A percentile compares a stretch with the other conserved stretches of the same genome.
These are phyloP conservation scores for Penicillium brevicompactum DNA, from an alignment of 2,329 filamentous ascomycete genomes.

Conservation along the genomic window DNA sequence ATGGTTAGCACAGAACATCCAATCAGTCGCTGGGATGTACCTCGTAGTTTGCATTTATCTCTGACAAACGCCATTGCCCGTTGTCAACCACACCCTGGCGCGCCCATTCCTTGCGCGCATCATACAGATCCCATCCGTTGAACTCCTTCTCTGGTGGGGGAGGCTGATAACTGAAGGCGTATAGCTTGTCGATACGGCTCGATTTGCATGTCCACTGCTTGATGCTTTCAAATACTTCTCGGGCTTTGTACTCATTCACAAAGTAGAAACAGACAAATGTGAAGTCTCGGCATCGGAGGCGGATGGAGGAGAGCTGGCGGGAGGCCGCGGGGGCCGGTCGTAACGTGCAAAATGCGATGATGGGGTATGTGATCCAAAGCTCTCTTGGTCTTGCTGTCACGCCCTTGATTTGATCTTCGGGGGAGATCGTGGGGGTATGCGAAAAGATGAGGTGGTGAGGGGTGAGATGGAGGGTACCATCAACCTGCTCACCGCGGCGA, in stretches of 20 bases:
- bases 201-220: conserved; percentile 78
- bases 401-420: conserved; percentile 44
- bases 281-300: conserved; percentile 89
- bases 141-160: conserved; percentile 71
- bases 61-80: conserved; percentile 82
- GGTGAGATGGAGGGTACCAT: conserved; percentile 64
- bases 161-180: conserved; percentile 84
- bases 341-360: conserved; percentile 79
- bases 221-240: conserved; percentile 86
- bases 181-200: conserved; percentile 81
- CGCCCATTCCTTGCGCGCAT: conserved; percentile 80
- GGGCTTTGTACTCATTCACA: conserved; percentile 68
- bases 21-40: conserved; percentile 38
- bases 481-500: conserved; percentile 57
- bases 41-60: conserved; percentile 84
- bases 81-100: conserved; percentile 86
- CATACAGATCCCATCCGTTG: conserved; percentile 82
- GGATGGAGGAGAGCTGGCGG: conserved; percentile 75
- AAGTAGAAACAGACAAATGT: conserved; percentile 93
- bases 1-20: conserved; percentile 24
- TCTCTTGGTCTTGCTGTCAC: conserved; percentile 61
- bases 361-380: conserved; percentile 92
- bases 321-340: conserved; percentile 71
- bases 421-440: conserved; percentile 51
- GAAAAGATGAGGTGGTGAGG: conserved; percentile 67